Evolutionary conservation across 345 rosid genomes (phyloP).

Genomic region (Populus euphratica): DNA sequence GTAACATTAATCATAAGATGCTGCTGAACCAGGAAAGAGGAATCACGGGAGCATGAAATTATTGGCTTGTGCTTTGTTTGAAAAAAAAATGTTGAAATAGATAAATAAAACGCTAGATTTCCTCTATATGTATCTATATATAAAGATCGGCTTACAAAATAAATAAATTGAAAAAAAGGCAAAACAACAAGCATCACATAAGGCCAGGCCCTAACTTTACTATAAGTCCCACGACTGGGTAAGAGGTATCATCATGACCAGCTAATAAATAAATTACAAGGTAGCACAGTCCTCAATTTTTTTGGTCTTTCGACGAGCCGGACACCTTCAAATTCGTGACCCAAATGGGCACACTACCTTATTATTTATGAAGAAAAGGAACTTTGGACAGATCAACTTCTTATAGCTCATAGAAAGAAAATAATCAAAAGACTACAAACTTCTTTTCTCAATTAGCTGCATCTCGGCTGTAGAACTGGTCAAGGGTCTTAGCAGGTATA

Average conservation of each 20-base stretch:
- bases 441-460: constrained; percentile 37
- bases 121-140: not conserved
- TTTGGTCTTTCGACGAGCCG: not conserved
- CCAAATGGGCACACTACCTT: constrained; percentile 18
- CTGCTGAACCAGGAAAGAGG: not conserved
- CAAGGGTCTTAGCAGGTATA: constrained; percentile 94
- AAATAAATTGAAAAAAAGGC: not conserved
- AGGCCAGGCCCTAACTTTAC: constrained; percentile 1
- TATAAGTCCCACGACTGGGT: not conserved
- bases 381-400: not conserved
- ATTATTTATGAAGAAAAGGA: constrained; percentile 14
- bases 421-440: not conserved
- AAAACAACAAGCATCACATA: constrained; percentile 4
- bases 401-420: constrained; percentile 6
- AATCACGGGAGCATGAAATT: not conserved
- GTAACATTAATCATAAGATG: not conserved
- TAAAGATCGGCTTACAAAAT: not conserved
- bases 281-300: constrained; percentile 7
- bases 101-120: not conserved
- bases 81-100: not conserved
- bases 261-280: constrained; percentile 24
- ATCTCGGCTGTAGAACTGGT: constrained; percentile 79
- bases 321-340: not conserved
- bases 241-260: not conserved
- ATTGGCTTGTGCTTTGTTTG: not conserved